Evolutionary conservation across 2,329 filamentous ascomycete species (phyloP).

Genomic region (Trichoderma breve): DNA sequence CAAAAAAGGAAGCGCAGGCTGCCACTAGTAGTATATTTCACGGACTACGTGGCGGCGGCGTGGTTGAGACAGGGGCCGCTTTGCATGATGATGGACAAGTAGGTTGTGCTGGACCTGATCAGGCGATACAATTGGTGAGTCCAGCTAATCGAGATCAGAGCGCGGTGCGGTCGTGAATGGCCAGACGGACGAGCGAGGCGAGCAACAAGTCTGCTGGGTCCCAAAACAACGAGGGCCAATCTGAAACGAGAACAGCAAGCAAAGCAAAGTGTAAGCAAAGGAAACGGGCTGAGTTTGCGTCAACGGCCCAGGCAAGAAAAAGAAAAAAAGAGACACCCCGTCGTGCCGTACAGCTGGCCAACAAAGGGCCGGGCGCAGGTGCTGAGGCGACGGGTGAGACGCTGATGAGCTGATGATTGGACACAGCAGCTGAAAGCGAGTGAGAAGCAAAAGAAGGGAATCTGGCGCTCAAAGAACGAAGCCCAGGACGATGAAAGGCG

Average conservation of each 20-base stretch:
- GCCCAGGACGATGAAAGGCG: background rate
- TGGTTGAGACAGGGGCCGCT: slow-evolving; percentile 24
- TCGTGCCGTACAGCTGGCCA: slow-evolving; percentile 7
- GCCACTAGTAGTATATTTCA: slow-evolving; percentile 3
- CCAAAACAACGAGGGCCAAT: slow-evolving; percentile 25
- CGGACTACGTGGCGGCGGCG: slow-evolving; percentile 22
- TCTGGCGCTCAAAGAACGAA: background rate
- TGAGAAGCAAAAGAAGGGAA: slow-evolving; percentile 9
- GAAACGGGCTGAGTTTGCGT: slow-evolving; percentile 13
- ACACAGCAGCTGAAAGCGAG: background rate
- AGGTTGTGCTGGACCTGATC: slow-evolving; percentile 14
- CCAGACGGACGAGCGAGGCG: background rate
- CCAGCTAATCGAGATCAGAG: background rate
- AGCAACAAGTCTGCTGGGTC: background rate
- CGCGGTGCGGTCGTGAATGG: background rate
- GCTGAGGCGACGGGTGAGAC: slow-evolving; percentile 18
- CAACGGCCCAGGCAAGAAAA: background rate
- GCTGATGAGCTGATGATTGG: slow-evolving; percentile 11
- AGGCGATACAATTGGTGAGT: slow-evolving; percentile 24
- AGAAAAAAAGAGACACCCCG: background rate
- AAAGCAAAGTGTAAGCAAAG: slow-evolving; percentile 2
- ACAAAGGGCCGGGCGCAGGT: slow-evolving; percentile 6
- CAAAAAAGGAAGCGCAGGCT: slow-evolving; percentile 24
- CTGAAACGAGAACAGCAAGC: slow-evolving; percentile 3
- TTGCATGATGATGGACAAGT: slow-evolving; percentile 26